Evolutionary conservation across 106 monocot species (phyloP).

Genomic region (Apostasia ramifera): DNA sequence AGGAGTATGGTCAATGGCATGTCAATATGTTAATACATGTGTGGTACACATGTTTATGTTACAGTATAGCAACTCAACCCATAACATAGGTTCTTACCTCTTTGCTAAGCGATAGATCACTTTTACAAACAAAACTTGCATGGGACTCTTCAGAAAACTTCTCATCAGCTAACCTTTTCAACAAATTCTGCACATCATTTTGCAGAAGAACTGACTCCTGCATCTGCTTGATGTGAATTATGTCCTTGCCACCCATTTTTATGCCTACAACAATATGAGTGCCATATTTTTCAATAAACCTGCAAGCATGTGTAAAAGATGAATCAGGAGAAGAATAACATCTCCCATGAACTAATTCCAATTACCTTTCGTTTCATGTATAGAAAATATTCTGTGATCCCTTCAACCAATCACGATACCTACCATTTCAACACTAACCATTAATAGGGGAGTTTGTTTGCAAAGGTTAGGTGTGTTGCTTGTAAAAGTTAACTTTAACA

Average conservation of each 20-base stretch:
- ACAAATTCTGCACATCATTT: slow-evolving; percentile 42
- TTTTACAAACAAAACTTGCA: slow-evolving; percentile 4
- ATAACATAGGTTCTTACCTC: slow-evolving; percentile 23
- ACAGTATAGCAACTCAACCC: background rate
- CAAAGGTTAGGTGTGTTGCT: no score
- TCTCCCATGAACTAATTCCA: no score
- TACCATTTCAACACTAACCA: no score
- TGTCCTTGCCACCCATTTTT: slow-evolving; percentile 80
- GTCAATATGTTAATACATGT: background rate
- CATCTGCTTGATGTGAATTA: slow-evolving; percentile 60
- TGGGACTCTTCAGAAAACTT: slow-evolving; percentile 31
- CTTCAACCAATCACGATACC: no score
- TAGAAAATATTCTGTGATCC: no score
- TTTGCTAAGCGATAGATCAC: slow-evolving; percentile 12
- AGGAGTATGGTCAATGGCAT: background rate
- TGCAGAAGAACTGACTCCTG: slow-evolving; percentile 43
- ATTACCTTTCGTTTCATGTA: no score
- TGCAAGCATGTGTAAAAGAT: slow-evolving; percentile 8
- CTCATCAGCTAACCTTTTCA: slow-evolving; percentile 47
- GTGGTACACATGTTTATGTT: background rate
- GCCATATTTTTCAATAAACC: slow-evolving; percentile 86
- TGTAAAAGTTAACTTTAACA: no score
- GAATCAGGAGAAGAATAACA: no score
- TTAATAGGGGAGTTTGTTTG: no score
- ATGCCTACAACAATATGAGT: slow-evolving; percentile 67